Evolutionary conservation across 2,329 filamentous ascomycete genomes (phyloP).

Genomic region (Fusarium euwallaceae): DNA sequence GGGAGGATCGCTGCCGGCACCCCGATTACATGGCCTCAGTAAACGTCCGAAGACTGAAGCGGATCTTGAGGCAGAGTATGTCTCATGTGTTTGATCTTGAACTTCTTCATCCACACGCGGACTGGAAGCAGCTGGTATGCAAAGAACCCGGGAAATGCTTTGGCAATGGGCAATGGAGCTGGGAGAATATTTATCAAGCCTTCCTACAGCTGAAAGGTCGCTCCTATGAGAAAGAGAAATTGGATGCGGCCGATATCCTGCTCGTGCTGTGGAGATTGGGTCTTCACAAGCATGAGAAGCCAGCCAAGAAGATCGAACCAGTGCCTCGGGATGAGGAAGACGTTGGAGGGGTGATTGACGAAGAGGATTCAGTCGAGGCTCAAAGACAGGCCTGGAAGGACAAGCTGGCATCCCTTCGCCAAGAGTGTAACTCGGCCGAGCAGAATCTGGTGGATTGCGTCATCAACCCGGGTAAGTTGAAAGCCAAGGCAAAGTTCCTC

Average conservation of each 20-base stretch:
- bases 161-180: neutral
- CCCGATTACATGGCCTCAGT: neutral
- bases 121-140: neutral
- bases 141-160: neutral
- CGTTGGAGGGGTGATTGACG: neutral
- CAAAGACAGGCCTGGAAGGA: neutral
- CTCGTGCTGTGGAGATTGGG: neutral
- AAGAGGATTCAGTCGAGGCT: neutral
- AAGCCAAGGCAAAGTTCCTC: neutral
- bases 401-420: neutral
- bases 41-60: neutral
- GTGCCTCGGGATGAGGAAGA: neutral
- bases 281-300: neutral
- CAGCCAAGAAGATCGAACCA: neutral
- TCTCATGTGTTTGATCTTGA: neutral
- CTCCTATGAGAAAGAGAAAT: neutral
- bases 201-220: neutral
- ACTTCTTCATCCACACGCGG: neutral
- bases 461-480: neutral
- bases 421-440: neutral
- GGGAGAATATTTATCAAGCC: neutral
- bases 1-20: neutral
- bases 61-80: neutral
- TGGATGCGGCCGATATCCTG: neutral
- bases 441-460: neutral